Conservation (phyloP, 306 rosid genomes). For the Ormosia emarginata region DNA sequence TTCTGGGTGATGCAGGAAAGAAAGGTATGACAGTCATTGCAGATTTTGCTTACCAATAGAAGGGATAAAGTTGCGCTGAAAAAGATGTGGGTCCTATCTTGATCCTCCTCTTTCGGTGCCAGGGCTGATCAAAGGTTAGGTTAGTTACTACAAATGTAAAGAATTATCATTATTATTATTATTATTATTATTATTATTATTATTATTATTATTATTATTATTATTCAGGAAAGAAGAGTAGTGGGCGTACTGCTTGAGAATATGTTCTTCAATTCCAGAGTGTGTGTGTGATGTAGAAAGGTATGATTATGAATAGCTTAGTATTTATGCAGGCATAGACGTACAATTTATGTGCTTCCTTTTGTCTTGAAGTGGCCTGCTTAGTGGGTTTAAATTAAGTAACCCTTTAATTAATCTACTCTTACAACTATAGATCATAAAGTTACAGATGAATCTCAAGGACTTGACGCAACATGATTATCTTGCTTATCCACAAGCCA, state of each 20-base stretch:
- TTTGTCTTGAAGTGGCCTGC: conserved; percentile 9
- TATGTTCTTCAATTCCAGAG: neutral
- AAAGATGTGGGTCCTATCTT: conserved; percentile 38
- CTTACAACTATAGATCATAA: too few species aligned
- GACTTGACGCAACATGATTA: too few species aligned
- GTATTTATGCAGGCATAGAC: neutral
- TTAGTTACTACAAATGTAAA: neutral
- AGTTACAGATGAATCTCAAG: too few species aligned
- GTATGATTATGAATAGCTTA: neutral
- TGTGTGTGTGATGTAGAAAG: neutral
- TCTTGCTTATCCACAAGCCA: too few species aligned
- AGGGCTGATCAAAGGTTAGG: conserved; percentile 10
- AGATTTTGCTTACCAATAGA: neutral
- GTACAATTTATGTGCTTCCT: neutral
- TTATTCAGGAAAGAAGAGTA: neutral
- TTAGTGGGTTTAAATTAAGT: neutral
- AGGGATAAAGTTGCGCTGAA: conserved; percentile 40
- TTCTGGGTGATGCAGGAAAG: neutral
- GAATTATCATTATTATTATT: too few species aligned
- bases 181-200: too few species aligned
- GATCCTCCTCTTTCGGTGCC: conserved; percentile 27
- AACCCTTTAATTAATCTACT: neutral
- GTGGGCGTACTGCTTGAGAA: neutral
- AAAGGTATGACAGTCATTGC: neutral
- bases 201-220: too few species aligned